phyloP scores from a whole-genome alignment of 1,284 basidiomycete species.

The Lignosus rhinocerotis region DNA sequence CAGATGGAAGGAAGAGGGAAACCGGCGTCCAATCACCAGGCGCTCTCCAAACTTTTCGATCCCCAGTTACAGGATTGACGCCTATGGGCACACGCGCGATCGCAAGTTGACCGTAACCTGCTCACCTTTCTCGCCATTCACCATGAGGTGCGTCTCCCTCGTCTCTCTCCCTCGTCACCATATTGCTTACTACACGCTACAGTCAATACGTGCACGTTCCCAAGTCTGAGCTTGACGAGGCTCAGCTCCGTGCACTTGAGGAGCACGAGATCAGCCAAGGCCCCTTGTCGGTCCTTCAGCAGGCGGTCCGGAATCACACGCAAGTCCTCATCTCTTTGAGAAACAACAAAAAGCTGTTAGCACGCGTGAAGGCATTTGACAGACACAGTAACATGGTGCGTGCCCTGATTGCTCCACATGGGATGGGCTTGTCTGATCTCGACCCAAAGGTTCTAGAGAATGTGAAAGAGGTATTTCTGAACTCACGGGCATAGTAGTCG shows the following conservation, averaged over 20 bases:
- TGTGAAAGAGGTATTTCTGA: slow-evolving; percentile 83
- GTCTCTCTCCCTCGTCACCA: not conserved
- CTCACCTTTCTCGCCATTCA: slow-evolving; percentile 20
- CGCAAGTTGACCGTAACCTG: slow-evolving; percentile 13
- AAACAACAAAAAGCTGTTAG: slow-evolving; percentile 98
- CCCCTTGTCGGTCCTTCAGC: slow-evolving; percentile 96
- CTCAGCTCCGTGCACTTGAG: slow-evolving; percentile 92
- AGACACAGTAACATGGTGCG: slow-evolving; percentile 97
- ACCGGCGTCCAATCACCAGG: slow-evolving; percentile 22
- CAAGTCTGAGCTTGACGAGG: slow-evolving; percentile 97
- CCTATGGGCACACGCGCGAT: slow-evolving; percentile 10
- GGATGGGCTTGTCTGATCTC: not conserved
- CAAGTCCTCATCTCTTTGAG: slow-evolving; percentile 97
- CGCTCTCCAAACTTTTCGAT: slow-evolving; percentile 33
- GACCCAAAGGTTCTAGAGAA: slow-evolving; percentile 83
- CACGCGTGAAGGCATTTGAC: slow-evolving; percentile 98
- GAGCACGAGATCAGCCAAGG: slow-evolving; percentile 98
- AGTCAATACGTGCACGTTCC: slow-evolving; percentile 97
- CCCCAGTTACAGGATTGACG: slow-evolving; percentile 15
- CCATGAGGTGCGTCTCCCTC: slow-evolving; percentile 34
- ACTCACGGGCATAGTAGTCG: not conserved
- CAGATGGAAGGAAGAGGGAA: slow-evolving; percentile 4
- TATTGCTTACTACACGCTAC: not conserved
- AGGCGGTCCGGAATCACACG: slow-evolving; percentile 96
- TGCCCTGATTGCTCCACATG: slow-evolving; percentile 10